Evolutionary conservation across 106 monocot genomes (phyloP).

Genomic region (Agapanthus africanus): DNA sequence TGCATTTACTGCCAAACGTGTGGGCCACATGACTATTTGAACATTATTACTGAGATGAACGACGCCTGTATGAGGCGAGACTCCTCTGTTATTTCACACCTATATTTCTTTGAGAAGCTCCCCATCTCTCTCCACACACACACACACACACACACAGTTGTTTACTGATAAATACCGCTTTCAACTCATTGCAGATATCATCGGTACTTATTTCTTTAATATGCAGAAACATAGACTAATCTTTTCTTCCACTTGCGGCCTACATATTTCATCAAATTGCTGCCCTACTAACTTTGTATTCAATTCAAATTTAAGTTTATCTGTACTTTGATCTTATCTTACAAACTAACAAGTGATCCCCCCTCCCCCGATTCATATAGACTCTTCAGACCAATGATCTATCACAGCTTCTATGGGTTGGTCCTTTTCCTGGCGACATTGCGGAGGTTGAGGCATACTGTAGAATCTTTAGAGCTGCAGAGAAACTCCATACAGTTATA

Average conservation of each 20-base stretch:
- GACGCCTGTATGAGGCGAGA: too few relatives aligned
- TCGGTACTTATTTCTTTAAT: neutral
- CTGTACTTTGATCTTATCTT: neutral
- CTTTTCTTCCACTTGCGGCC: neutral
- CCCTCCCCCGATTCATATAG: slow-evolving; percentile 28
- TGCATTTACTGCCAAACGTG: neutral
- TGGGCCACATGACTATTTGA: too few relatives aligned
- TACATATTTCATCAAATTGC: neutral
- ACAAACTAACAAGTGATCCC: slow-evolving; percentile 1
- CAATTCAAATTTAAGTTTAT: neutral
- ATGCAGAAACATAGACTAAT: neutral
- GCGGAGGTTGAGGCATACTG: slow-evolving; percentile 97
- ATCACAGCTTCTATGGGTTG: slow-evolving; percentile 67
- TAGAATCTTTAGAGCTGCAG: slow-evolving; percentile 93
- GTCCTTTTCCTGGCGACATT: slow-evolving; percentile 94
- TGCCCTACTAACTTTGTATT: neutral
- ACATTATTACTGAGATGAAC: too few relatives aligned
- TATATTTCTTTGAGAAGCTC: neutral
- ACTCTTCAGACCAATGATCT: slow-evolving; percentile 46
- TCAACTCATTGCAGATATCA: neutral
- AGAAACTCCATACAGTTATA: slow-evolving; percentile 68
- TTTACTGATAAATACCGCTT: too few relatives aligned
- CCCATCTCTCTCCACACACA: too few relatives aligned
- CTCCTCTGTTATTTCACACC: neutral
- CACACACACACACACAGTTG: too few relatives aligned